Evolutionary conservation across 257 asterid species (phyloP).

Genomic region (Vinca minor): DNA sequence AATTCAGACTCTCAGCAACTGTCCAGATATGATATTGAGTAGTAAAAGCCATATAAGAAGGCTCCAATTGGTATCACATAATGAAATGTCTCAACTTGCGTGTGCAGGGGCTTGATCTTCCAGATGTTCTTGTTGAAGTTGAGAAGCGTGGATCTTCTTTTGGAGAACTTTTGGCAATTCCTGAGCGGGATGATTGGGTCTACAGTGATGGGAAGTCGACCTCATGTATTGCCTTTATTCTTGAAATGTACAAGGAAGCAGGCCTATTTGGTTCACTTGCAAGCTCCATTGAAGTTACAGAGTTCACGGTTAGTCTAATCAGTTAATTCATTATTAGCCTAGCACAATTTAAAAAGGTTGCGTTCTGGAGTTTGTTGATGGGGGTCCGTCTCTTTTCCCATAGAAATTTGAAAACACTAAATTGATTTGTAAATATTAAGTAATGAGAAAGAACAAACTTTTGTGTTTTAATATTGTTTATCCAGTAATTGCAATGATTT

Average conservation of each 20-base stretch:
- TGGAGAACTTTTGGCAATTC: constrained; percentile 67
- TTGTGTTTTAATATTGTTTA: neutral
- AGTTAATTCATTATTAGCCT: neutral
- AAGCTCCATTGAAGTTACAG: constrained; percentile 72
- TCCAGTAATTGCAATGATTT: neutral
- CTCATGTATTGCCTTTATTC: constrained; percentile 85
- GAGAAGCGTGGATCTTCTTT: constrained; percentile 81
- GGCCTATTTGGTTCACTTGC: constrained; percentile 74
- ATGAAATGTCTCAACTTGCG: neutral
- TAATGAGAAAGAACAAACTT: neutral
- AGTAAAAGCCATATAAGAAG: neutral
- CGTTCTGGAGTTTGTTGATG: neutral
- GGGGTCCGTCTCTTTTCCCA: neutral
- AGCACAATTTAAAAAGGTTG: neutral
- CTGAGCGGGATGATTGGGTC: constrained; percentile 84
- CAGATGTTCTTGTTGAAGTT: constrained; percentile 78
- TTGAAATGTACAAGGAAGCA: constrained; percentile 81
- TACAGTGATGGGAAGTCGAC: constrained; percentile 80
- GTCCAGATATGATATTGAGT: neutral
- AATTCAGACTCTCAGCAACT: neutral
- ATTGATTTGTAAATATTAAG: neutral
- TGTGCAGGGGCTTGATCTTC: constrained; percentile 57
- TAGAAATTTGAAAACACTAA: neutral
- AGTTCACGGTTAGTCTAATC: constrained; percentile 67
- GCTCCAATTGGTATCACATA: neutral